Conservation (phyloP, 495 filamentous ascomycete species). For the Xylaria curta region DNA sequence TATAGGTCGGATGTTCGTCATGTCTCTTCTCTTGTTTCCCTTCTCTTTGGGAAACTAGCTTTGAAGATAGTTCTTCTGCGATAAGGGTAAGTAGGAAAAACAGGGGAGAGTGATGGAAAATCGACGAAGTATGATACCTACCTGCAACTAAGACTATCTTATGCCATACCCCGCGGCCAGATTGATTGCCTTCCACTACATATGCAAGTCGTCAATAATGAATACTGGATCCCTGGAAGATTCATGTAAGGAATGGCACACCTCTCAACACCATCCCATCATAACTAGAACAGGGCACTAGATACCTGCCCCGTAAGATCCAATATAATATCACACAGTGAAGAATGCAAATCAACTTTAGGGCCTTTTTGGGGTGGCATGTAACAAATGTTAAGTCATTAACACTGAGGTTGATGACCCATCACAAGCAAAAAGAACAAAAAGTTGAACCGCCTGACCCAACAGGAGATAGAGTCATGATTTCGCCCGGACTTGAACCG, state of each 20-base stretch:
- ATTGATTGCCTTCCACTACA: neutral
- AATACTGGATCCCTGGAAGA: neutral
- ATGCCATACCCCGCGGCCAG: neutral
- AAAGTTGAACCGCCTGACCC: neutral
- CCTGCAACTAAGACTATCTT: neutral
- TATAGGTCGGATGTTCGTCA: neutral
- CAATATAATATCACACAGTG: neutral
- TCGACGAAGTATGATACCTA: neutral
- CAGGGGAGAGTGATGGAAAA: neutral
- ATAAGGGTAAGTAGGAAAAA: neutral
- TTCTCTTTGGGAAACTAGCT: neutral
- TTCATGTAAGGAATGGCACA: neutral
- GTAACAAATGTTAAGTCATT: neutral
- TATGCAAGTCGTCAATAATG: neutral
- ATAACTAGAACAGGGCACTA: neutral
- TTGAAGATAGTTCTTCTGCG: neutral
- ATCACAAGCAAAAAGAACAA: neutral
- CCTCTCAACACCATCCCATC: neutral
- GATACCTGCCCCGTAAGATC: neutral
- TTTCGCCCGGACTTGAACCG: constrained; percentile 15
- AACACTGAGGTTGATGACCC: neutral
- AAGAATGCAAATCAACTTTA: neutral
- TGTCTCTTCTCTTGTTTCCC: neutral
- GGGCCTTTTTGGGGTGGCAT: too few relatives aligned
- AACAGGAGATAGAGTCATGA: neutral